phyloP scores from a whole-genome alignment of 2,329 filamentous ascomycete species.

The Escovopsis sp. region DNA sequence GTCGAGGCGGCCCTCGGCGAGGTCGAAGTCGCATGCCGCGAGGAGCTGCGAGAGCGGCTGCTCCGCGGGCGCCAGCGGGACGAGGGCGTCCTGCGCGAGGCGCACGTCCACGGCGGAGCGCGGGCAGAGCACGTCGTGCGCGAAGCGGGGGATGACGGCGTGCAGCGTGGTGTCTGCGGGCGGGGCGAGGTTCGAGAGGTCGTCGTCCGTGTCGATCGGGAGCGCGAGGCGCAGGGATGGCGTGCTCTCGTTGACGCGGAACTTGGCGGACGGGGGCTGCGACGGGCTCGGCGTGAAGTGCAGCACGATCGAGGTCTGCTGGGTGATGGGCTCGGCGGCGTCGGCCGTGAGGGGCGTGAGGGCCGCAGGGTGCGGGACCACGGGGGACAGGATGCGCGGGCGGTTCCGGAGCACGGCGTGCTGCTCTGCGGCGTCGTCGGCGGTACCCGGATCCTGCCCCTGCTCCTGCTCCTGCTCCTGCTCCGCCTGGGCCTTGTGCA shows the following conservation, averaged over 20 bases:
- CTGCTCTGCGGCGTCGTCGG: background rate
- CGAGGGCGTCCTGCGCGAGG: constrained; percentile 29
- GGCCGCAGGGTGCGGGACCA: constrained; percentile 31
- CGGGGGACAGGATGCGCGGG: constrained; percentile 28
- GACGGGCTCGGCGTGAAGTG: constrained; percentile 27
- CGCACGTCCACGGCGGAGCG: constrained; percentile 33
- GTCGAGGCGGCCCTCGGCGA: constrained; percentile 25
- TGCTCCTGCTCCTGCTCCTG: too few species aligned
- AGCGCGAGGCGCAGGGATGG: constrained; percentile 17
- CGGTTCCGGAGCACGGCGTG: constrained; percentile 5
- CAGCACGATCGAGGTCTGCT: constrained; percentile 26
- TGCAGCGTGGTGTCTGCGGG: constrained; percentile 17
- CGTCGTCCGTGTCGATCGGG: constrained; percentile 15
- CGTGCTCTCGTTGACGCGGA: background rate
- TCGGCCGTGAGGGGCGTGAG: constrained; percentile 24
- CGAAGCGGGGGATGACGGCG: constrained; percentile 24
- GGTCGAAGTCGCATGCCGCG: constrained; percentile 27
- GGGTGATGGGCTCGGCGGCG: constrained; percentile 10
- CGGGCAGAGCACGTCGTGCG: constrained; percentile 28
- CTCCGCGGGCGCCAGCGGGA: constrained; percentile 23
- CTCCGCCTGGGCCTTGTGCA: constrained; percentile 17
- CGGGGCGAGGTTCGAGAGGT: constrained; percentile 15
- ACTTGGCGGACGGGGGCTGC: background rate
- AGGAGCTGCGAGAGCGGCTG: constrained; percentile 30
- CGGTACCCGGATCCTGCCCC: too few species aligned